Conservation (phyloP, 768 basidiomycete genomes). For the Phlebiopsis flavidoalba region DNA sequence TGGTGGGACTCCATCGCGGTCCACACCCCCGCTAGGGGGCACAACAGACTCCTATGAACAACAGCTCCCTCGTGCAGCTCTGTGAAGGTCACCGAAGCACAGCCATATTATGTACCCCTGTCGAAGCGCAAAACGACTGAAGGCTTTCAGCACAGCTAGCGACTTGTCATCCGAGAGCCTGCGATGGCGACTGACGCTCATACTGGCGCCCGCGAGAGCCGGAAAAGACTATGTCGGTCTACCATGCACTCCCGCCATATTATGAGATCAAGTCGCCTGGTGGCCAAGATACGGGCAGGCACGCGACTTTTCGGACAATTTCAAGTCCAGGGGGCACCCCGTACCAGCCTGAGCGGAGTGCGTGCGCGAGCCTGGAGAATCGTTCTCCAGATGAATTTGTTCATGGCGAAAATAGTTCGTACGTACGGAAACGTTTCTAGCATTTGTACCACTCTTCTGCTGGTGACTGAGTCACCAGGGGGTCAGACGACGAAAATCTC, state of each 20-base stretch:
- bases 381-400: neutral
- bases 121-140: slow-evolving; percentile 81
- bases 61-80: slow-evolving; percentile 36
- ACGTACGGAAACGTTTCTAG: neutral
- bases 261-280: slow-evolving; percentile 69
- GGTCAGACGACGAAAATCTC: neutral
- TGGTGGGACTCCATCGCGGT: slow-evolving; percentile 95
- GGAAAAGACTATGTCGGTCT: slow-evolving; percentile 75
- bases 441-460: neutral
- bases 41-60: slow-evolving; percentile 39
- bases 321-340: slow-evolving; percentile 52
- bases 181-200: slow-evolving; percentile 39
- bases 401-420: neutral
- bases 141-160: slow-evolving; percentile 37
- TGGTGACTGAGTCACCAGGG: neutral
- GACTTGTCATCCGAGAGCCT: slow-evolving; percentile 43
- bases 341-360: slow-evolving; percentile 22
- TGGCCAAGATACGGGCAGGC: slow-evolving; percentile 79
- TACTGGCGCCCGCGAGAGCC: slow-evolving; percentile 46
- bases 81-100: slow-evolving; percentile 36
- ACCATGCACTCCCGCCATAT: too few species aligned
- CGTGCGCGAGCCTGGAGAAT: slow-evolving; percentile 9
- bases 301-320: slow-evolving; percentile 71
- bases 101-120: slow-evolving; percentile 43
- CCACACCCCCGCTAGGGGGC: slow-evolving; percentile 57